Base-by-base conservation (phyloP, 345 rosid species). In the Eucalyptus cloeziana region DNA sequence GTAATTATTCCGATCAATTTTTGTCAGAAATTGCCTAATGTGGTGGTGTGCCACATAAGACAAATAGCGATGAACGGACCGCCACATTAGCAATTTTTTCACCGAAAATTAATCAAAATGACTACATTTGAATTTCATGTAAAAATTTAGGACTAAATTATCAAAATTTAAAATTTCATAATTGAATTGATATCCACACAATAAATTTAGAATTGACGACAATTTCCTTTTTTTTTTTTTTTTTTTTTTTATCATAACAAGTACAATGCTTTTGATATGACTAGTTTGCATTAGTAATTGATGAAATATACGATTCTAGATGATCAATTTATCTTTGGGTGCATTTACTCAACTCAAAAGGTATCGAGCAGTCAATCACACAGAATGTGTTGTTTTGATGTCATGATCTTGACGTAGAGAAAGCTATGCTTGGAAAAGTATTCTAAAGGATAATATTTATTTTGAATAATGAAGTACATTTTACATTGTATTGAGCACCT, bases 51-150 rank as follows among this genome's bases (percentile, higher is more conserved):
- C 54, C 54, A 51, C 22, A 17, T 51, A 51, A 51, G 22, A 51
- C 1, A 6, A 0, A 16, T 51, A 7, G 22, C 0, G 1, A 15
- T n/a, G 21, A 64, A 1, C 2, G 12, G 12, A 31, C 6, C 6
- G 1, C 3, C 43, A 31, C 79, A 16, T 31, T 2, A 15, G 1
- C 11, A 8, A 64, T 30, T 13, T 14, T 27, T 0, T n/a, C n/a
- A 0, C 0, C 16, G 3, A 60, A 60, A 64, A 14, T 15, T 64
- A 7, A 64, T 30, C 0, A 1, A 30, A 30, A 30, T 13, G 2
- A 64, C 5, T 64, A n/a, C 4, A 30, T 64, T n/a, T 3, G 3
- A 30, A 31, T 31, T 67, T 31, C 11, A 3, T 3, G 10, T 37
- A 67, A 31, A 67, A 16, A 4, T 14, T 64, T 15, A n/a, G 3